Conservation (phyloP, 2,329 filamentous ascomycete genomes). For the Penicillium sp. region DNA sequence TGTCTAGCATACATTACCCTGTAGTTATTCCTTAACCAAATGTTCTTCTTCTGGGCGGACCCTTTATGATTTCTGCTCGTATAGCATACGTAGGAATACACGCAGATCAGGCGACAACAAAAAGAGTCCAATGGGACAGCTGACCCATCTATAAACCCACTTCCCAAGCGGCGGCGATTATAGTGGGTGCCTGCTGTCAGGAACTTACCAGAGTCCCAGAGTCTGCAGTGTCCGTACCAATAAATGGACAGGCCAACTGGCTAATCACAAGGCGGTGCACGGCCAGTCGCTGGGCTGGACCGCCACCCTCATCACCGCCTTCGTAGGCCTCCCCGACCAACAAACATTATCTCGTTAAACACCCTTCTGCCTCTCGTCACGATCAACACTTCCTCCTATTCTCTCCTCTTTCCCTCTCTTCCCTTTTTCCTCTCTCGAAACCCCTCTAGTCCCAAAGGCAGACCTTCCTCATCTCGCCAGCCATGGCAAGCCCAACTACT, state of each 20-base stretch:
- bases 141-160: background rate
- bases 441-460: constrained; percentile 1
- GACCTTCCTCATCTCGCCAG: constrained; percentile 31
- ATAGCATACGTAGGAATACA: background rate
- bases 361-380: constrained; percentile 20
- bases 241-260: background rate
- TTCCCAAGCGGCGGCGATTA: background rate
- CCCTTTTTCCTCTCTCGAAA: constrained; percentile 4
- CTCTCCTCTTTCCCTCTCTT: constrained; percentile 18
- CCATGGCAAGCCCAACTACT: constrained; percentile 47
- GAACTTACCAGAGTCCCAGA: background rate
- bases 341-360: constrained; percentile 18
- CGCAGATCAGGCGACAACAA: constrained; percentile 6
- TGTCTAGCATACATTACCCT: constrained; percentile 41
- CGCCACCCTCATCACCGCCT: constrained; percentile 32
- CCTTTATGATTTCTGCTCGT: background rate
- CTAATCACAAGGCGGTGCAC: constrained; percentile 2
- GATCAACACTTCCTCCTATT: constrained; percentile 14
- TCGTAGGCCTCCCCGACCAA: constrained; percentile 19
- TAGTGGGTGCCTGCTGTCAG: constrained; percentile 1
- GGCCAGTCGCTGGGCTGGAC: constrained; percentile 11
- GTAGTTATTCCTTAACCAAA: constrained; percentile 34
- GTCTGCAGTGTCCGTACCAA: background rate
- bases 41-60: constrained; percentile 13
- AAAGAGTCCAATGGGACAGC: background rate